Evolutionary conservation across 2,329 filamentous ascomycete species (phyloP), one percentile per base, ranked within the genome.

Genomic region (Aspergillus persii): DNA sequence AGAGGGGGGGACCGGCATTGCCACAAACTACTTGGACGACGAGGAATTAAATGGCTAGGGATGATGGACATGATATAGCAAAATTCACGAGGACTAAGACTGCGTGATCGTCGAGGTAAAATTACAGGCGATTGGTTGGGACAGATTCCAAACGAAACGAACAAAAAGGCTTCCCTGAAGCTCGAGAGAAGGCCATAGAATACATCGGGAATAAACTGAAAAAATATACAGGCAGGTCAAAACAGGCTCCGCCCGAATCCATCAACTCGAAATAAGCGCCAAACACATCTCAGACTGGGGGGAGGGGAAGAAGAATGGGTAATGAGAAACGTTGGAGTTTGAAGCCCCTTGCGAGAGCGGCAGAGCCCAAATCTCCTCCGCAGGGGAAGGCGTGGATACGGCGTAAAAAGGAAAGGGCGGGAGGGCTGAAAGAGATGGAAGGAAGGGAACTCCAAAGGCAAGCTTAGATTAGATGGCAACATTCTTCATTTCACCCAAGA

Each of bases 401-500:
- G 18, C 26, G 44, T 47, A 23, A 47, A 47, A 5, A 44, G 33
- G 50, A 53, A 39, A 53, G 11, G 30, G 11, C 23, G 18, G 36
- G 54, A 50, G 39, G 26, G 18, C 3, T 50, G 47, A 50, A 49
- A 51, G 30, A 53, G 31, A 15, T 11, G 53, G 50, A 63, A 52
- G 58, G 56, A 59, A 60, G 56, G 39, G 62, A 41, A 53, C 57
- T 51, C 46, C 12, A 6, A 58, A 62, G 53, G 51, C 52, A 58
- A 59, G 47, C 63, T 66, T 75, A 80, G 57, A 80, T 66, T 75
- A 80, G 57, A 80, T 79, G 41, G 76, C 72, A 64, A 80, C 76
- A 61, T 75, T 80, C 68, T 79, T 80, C 78, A 80, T 80, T 65
- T 79, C 78, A 52, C 75, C 77, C 57, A 77, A 71, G 60, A 72